Base-by-base conservation (phyloP, 495 filamentous ascomycete species). In the Lepidopterella palustris region DNA sequence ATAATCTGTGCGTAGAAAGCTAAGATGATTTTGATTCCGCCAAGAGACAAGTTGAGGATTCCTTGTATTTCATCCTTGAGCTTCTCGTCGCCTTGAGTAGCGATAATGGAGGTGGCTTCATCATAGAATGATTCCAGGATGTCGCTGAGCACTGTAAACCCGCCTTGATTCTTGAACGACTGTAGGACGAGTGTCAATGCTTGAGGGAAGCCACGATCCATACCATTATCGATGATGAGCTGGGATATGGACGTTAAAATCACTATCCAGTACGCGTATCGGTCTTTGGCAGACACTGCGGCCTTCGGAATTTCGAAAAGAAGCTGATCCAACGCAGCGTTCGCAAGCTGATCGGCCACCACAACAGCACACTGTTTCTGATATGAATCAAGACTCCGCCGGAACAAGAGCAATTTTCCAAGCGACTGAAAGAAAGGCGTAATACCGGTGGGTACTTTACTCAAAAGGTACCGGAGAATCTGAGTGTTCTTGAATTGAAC, bases 11-110 rank as follows among this genome's bases (percentile, higher is more conserved):
- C 76, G 72, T 92, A 97, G 45, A 97, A 82, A 26, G 83, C 81
- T 23, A 98, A 79, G 48, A 98, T 93, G 53, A 90, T 88, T 68
- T 86, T 88, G 59, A 95, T 84, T 48, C 87, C 88, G 24, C 72
- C 69, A 48, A 75, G 49, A 18, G 60, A 60, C 18, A 64, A 40
- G 57, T 64, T 68, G 26, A 58, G 45, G 15, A 60, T 55, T 31
- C 65, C 52, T 55, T 59, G 63, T 31, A 32, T 29, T 15, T 62
- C 58, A 48, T 56, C 58, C 45, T 61, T 55, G n/a, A 21, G 54
- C 54, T 75, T 74, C 15, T 76, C 72, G 52, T 77, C 71, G 13
- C 75, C 75, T 26, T 64, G 49, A 47, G 13, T 28, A 42, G 68
- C 66, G 18, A 73, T 62, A 6, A 74, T 60, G 29, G 71, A 63